phyloP scores from a whole-genome alignment of 768 basidiomycete genomes.

The Coprinopsis strossmayeri region DNA sequence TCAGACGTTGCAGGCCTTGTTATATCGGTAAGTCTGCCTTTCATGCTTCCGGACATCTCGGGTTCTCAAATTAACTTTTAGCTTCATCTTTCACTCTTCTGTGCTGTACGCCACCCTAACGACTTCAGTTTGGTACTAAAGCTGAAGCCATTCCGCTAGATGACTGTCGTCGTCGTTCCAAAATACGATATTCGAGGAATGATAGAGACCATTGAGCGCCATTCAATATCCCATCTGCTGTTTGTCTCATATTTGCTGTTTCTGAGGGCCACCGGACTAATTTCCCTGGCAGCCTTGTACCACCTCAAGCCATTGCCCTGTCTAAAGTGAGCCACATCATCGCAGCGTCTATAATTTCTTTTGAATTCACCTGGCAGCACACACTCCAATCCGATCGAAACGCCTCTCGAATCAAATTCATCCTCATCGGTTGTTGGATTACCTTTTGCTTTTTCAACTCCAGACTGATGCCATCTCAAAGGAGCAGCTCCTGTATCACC shows the following conservation, averaged over 20 bases:
- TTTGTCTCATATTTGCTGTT: constrained; percentile 14
- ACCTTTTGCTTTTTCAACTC: not conserved
- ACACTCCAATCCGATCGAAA: constrained; percentile 32
- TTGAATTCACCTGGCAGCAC: constrained; percentile 21
- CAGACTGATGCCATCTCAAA: constrained; percentile 20
- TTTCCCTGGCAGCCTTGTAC: constrained; percentile 30
- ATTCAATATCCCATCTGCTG: constrained; percentile 45
- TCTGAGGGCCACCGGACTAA: not conserved
- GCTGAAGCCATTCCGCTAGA: constrained; percentile 24
- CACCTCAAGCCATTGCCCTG: constrained; percentile 42
- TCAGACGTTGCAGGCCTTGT: constrained; percentile 40
- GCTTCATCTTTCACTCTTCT: constrained; percentile 52
- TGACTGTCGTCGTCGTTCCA: constrained; percentile 40
- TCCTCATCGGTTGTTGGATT: constrained; percentile 33
- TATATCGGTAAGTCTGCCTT: constrained; percentile 34
- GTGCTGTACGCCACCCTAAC: constrained; percentile 33
- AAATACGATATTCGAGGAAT: constrained; percentile 40
- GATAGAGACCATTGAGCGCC: constrained; percentile 37
- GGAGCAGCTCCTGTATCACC: constrained; percentile 56
- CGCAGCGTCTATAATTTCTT: not conserved
- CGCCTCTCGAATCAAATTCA: constrained; percentile 30
- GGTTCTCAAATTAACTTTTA: constrained; percentile 18
- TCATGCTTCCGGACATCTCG: constrained; percentile 5
- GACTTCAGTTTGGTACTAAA: too few species aligned
- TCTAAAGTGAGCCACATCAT: constrained; percentile 36